phyloP scores from a whole-genome alignment of 2,329 filamentous ascomycete genomes.

The Fusarium palustre region DNA sequence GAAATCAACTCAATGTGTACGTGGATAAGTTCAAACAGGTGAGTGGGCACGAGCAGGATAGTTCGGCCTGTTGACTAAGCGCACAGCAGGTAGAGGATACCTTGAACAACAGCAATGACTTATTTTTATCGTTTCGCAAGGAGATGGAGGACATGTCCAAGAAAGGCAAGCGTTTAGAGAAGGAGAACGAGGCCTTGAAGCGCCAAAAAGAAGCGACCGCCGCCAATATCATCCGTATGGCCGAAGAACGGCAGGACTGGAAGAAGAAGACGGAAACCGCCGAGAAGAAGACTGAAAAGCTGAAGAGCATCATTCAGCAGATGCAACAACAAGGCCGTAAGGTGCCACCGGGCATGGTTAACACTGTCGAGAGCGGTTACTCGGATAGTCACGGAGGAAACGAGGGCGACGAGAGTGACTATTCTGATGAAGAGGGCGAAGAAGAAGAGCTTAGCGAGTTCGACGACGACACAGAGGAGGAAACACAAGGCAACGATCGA shows the following conservation, averaged over 20 bases:
- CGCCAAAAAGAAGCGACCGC: conserved; percentile 94
- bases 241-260: conserved; percentile 88
- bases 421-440: conserved; percentile 71
- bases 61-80: conserved; percentile 45
- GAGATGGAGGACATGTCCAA: conserved; percentile 99
- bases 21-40: conserved; percentile 99
- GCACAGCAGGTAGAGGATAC: conserved; percentile 89
- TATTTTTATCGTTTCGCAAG: conserved; percentile 96
- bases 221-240: conserved; percentile 96
- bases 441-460: conserved; percentile 74
- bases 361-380: conserved; percentile 70
- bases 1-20: conserved; percentile 97
- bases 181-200: conserved; percentile 91
- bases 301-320: conserved; percentile 93
- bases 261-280: conserved; percentile 70
- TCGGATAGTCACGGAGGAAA: conserved; percentile 62
- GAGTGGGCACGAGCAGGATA: conserved; percentile 52
- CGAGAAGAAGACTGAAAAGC: conserved; percentile 85
- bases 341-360: conserved; percentile 71
- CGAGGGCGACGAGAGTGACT: conserved; percentile 71
- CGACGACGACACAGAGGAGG: conserved; percentile 70
- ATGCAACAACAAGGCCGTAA: conserved; percentile 96
- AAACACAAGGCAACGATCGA: conserved; percentile 54
- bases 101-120: conserved; percentile 96
- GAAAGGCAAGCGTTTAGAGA: conserved; percentile 96